phyloP scores from a whole-genome alignment of 371 early-diverging fungal species.

The Nematocida ausubeli region DNA sequence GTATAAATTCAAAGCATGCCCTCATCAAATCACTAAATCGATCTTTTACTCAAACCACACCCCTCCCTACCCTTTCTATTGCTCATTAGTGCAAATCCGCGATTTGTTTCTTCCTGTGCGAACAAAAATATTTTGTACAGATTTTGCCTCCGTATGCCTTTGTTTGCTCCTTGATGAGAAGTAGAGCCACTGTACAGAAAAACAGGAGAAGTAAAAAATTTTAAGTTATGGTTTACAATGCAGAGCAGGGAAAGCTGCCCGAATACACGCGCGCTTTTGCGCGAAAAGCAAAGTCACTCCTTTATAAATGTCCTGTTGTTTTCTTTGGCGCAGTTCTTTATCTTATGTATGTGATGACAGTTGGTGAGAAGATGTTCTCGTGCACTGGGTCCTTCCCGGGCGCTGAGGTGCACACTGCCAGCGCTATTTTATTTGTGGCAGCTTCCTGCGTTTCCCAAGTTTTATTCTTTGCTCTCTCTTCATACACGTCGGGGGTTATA shows the following conservation, averaged over 20 bases:
- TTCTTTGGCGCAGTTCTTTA: constrained; percentile 36
- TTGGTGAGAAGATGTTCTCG: constrained; percentile 39
- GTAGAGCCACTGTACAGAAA: no score
- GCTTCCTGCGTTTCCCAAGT: constrained; percentile 11
- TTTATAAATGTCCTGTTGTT: constrained; percentile 25
- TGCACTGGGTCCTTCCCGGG: not conserved
- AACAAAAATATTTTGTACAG: no score
- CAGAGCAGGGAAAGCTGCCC: not conserved
- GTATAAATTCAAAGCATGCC: no score
- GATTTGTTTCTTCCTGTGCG: no score
- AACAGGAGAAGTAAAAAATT: constrained; percentile 11
- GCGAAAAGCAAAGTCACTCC: not conserved
- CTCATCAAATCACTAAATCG: no score
- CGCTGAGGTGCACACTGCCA: not conserved
- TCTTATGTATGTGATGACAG: constrained; percentile 46
- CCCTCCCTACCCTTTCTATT: no score
- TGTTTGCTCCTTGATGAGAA: no score
- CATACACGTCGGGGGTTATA: constrained; percentile 5
- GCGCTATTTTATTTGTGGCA: constrained; percentile 15
- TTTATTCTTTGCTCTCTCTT: constrained; percentile 19
- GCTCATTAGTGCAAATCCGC: no score
- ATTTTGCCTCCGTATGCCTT: no score
- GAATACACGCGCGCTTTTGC: not conserved
- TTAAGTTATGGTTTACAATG: not conserved
- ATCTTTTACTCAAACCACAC: no score